Evolutionary conservation across 352 stramenopile species (phyloP), one percentile per base, ranked within the genome.

Genomic region (Elongisporangium anandrum): DNA sequence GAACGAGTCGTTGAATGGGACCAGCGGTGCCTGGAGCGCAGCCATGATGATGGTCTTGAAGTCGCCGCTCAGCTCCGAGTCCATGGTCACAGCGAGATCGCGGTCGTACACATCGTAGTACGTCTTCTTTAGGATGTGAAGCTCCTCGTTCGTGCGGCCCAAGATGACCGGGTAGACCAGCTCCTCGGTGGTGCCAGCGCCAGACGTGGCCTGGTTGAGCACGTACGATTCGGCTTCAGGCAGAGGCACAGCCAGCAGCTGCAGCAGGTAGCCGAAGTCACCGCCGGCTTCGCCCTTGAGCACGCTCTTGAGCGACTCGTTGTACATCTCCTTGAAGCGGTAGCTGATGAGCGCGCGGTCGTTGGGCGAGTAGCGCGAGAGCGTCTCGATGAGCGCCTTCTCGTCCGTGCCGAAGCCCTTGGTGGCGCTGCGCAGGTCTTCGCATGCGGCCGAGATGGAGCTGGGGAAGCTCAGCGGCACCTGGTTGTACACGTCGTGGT

Each of bases 101-200:
- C 87, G 69, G 57, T 87, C 85, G 65, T 84, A 89, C 64, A 85
- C 82, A 55, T 88, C 77, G 57, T 83, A 88, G 66, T 87, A 91
- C 52, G 79, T 87, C 57, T 73, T 77, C 66, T 87, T 87, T 50
- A 93, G 71, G 69, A 91, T 78, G 26, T 73, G 72, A 34, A 93
- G 63, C 63, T 93, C 84, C 26, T 88, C 73, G 52, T 86, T 85
- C 17, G 77, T 86, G 65, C 83, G 79, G n/a, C 81, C 81, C 23
- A 88, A 52, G 7, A 93, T 41, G 23, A 93, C 83, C 57, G 84
- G 82, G 41, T 86, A 92, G 34, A 94, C 60, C 47, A 87, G 62
- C 55, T 79, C 73, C 64, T 94, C 84, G 17, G 71, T 85, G 13
- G 78, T 88, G 55, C 77, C 72, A 19, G 55, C 63, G 41, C 79